Evolutionary conservation across 2,329 filamentous ascomycete genomes (phyloP), one percentile per base, ranked within the genome.

Genomic region (Clarireedia paspali): DNA sequence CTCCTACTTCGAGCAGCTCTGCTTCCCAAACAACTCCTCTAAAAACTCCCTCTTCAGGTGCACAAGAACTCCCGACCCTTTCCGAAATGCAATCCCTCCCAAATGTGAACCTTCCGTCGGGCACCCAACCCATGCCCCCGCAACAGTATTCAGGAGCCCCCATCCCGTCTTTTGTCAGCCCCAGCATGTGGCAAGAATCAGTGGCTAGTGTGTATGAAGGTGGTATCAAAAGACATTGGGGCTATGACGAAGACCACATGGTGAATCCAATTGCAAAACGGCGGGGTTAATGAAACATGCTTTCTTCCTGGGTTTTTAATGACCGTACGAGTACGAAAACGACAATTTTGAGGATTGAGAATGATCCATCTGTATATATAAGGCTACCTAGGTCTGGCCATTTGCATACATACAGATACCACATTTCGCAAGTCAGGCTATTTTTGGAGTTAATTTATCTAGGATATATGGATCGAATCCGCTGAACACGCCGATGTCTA

Each of bases 151-250:
- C 79, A 30, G 72, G 75, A 27, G 74, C 78, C 6, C 73, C 80
- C 2, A 75, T 81, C 50, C 75, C 78, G 56, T 75, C 74, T 27
- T 87, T 86, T 66, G 79, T 88, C 60, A 87, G 83, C 9, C 83
- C 84, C 4, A 83, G 82, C 57, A 87, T 87, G 84, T 88, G 84
- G 84, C 84, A 85, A 67, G 82, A 87, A 66, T 85, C 82, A 12
- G 84, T 88, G 54, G 83, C 83, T 12, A 85, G 80, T 62, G 83
- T 86, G 5, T 86, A 86, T 68, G 82, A 85, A 64, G 80, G 81
- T 45, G 82, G 82, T 4, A 68, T 85, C 48, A 86, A 86, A 70
- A 74, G 83, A 49, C 68, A 74, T 47, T 85, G 82, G 82, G 82
- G 83, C 38, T 69, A 67, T 42, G 66, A 68, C 26, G 60, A 54